Base-by-base conservation (phyloP, 108 stramenopile genomes). In the Fistulifera solaris region DNA sequence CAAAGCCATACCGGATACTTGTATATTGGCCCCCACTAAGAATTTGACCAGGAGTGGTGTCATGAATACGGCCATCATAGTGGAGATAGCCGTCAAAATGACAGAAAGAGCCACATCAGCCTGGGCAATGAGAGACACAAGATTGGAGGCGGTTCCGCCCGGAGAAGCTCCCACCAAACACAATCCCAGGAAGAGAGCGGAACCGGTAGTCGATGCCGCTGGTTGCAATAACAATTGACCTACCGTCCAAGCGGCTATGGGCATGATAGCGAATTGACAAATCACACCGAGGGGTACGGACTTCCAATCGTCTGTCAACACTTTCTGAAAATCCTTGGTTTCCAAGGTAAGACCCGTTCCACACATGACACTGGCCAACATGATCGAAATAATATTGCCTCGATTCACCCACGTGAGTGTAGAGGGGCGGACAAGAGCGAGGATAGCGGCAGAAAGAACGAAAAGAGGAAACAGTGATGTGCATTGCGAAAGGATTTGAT, bases 91-190 rank as follows among this genome's bases (percentile, higher is more conserved):
- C 7, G 96, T 97, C 51, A 97, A 67, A 8, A 92, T 22, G 12
- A 95, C 91, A 15, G 75, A 77, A 1, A 97, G 73, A 10, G 94
- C 93, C 8, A 97, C 93, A 72, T 95, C 87, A n/a, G 94, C 96
- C n/a, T 79, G 70, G 22, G 94, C 94, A 62, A 97, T 89, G 10
- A 97, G 66, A 13, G 86, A 70, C 2, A 97, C 94, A 7, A 97
- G 66, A 66, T 97, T 97, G 42, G 83, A 85, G 0, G 94, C 94
- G 7, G 94, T 94, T n/a, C 94, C 96, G 21, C 96, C 96, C 10
- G 93, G 93, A 17, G 73, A 80, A 58, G 86, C 90, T 50, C 91
- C 91, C 17, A 93, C 87, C 24, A 94, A 61, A 24, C 55, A 58
- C 24, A 95, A 60, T 24, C 91, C 92, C 35, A 90, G 40, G 60